Evolutionary conservation across 192 early-diverging fungal genomes (phyloP).

Genomic region (Entomortierella beljakovae): DNA sequence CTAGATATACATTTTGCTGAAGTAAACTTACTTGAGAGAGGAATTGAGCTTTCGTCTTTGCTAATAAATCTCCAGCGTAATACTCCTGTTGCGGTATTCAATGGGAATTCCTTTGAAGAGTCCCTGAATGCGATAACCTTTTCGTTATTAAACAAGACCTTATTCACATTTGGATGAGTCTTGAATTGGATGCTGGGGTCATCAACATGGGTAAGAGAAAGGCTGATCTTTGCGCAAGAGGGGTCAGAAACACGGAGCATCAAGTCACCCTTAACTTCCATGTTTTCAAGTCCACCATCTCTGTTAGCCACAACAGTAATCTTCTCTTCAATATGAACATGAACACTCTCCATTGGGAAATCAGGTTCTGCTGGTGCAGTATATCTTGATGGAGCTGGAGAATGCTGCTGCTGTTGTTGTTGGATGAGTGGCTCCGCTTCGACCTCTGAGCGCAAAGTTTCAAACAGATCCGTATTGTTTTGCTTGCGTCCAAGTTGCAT

Average conservation of each 20-base stretch:
- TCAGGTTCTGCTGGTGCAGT: conserved; percentile 43
- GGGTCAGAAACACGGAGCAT: conserved; percentile 84
- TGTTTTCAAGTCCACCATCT: conserved; percentile 90
- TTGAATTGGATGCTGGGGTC: conserved; percentile 86
- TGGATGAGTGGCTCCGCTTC: conserved; percentile 46
- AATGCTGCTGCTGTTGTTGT: conserved; percentile 27
- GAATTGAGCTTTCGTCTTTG: conserved; percentile 84
- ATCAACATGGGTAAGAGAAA: conserved; percentile 69
- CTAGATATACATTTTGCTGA: too few species aligned
- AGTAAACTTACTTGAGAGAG: conserved; percentile 77
- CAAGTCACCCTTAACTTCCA: conserved; percentile 96
- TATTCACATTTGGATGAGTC: conserved; percentile 99
- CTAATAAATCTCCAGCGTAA: conserved; percentile 91
- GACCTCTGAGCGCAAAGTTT: conserved; percentile 87
- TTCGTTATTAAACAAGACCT: conserved; percentile 79
- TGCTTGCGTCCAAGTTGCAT: conserved; percentile 97
- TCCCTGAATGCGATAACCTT: conserved; percentile 86
- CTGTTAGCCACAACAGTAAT: conserved; percentile 85
- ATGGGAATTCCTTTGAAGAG: conserved; percentile 84
- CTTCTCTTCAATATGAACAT: conserved; percentile 89
- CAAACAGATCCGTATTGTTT: conserved; percentile 81
- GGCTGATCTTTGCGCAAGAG: conserved; percentile 67
- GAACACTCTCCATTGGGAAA: conserved; percentile 78
- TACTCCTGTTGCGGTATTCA: conserved; percentile 85
- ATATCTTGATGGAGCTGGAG: conserved; percentile 19